These are phyloP conservation scores for Dendrocalamus sinicus DNA, from an alignment of 176 grass and related monocot genomes.

Conservation along the genomic window DNA sequence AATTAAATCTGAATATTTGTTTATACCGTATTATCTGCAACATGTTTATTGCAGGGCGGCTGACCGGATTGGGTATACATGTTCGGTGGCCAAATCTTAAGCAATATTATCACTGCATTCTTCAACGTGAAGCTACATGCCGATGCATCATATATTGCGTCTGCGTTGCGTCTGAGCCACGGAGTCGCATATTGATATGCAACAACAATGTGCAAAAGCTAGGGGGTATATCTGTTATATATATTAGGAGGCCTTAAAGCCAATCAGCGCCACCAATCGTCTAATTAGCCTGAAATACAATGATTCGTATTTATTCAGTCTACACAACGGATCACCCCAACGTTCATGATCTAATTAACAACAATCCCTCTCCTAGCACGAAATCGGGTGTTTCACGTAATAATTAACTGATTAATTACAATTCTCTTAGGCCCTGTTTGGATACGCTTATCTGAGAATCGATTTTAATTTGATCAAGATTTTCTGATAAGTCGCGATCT, in stretches of 20 bases:
- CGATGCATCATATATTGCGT: not conserved
- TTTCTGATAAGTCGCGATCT: no score
- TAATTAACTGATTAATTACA: not conserved
- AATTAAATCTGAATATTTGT: no score
- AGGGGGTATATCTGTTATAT: not conserved
- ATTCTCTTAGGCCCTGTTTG: no score
- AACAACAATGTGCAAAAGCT: not conserved
- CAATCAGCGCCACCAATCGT: not conserved
- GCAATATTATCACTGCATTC: slow-evolving; percentile 22
- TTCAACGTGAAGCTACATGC: slow-evolving; percentile 20
- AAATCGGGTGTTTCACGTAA: not conserved
- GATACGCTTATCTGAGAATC: no score
- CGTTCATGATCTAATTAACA: not conserved
- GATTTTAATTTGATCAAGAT: no score
- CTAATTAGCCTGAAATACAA: not conserved
- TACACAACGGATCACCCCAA: not conserved
- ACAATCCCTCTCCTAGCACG: not conserved
- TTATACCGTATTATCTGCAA: no score
- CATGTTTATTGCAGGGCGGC: not conserved
- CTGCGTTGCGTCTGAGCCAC: slow-evolving; percentile 21
- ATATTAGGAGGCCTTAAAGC: not conserved
- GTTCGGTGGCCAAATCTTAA: slow-evolving; percentile 50
- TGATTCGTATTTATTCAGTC: not conserved
- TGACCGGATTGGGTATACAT: slow-evolving; percentile 40
- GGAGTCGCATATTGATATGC: not conserved